phyloP scores from a whole-genome alignment of 1,284 basidiomycete genomes.

The Rhizoctonia solani region DNA sequence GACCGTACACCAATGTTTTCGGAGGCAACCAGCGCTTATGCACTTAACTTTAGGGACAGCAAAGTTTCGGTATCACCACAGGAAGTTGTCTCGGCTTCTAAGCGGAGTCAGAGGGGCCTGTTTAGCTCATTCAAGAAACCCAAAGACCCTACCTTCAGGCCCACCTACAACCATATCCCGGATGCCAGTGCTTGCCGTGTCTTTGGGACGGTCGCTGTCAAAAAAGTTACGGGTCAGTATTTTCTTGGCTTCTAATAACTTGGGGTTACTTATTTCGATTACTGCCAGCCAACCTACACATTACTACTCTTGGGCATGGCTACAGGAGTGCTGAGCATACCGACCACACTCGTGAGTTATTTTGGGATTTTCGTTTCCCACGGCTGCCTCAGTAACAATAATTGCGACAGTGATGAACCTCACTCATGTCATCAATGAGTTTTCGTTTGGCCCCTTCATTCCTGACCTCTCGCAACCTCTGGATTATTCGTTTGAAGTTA shows the following conservation, averaged over 20 bases:
- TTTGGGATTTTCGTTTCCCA: neutral
- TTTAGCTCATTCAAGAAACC: constrained; percentile 60
- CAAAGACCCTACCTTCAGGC: constrained; percentile 57
- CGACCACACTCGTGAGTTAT: constrained; percentile 70
- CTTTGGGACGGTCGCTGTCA: constrained; percentile 82
- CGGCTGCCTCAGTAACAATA: constrained; percentile 3
- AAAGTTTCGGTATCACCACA: constrained; percentile 58
- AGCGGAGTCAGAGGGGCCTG: constrained; percentile 66
- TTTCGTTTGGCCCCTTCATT: constrained; percentile 96
- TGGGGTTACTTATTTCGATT: neutral
- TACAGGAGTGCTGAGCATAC: constrained; percentile 88
- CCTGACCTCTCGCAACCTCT: constrained; percentile 94
- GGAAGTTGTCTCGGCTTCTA: constrained; percentile 69
- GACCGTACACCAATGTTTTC: constrained; percentile 40
- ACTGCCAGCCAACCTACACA: constrained; percentile 75
- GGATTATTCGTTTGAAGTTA: constrained; percentile 85
- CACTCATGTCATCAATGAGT: constrained; percentile 94
- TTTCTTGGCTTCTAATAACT: neutral
- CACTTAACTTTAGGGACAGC: constrained; percentile 40
- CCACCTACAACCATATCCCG: constrained; percentile 69
- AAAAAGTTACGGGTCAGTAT: constrained; percentile 79
- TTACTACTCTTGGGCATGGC: constrained; percentile 93
- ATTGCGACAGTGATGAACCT: constrained; percentile 83
- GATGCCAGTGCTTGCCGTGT: constrained; percentile 80
- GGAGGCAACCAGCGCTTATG: constrained; percentile 40